Base-by-base conservation (phyloP, 2,329 filamentous ascomycete genomes). In the Aureobasidium musti region DNA sequence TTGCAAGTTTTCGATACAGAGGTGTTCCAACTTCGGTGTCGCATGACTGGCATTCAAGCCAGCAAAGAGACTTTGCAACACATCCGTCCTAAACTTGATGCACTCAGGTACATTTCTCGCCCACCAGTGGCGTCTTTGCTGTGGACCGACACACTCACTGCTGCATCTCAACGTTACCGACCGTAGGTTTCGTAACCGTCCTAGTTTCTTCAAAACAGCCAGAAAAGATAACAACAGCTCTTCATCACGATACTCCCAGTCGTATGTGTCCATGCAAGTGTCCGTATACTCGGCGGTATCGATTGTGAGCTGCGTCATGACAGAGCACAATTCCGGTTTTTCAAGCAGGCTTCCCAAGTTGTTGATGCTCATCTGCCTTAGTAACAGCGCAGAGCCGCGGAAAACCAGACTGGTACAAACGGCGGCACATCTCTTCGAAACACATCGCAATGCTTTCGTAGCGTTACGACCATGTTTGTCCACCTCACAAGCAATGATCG, bases 1-100 rank as follows among this genome's bases (percentile, higher is more conserved):
- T 49, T 74, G 73, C 28, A 75, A 26, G 28, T 75, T 72, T 26
- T 70, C 67, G 39, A 75, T 69, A 1, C 68, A 68, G 2, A 75
- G 56, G 10, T 53, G 66, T 14, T 69, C 49, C 2, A 73, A 39
- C 14, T 68, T 68, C 17, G 59, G 23, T 5, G 41, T 43, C 4
- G 41, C 33, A 28, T 52, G 21, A 26, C 13, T 35, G 30, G 37
- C 30, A 17, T 59, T 67, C 50, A 67, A 33, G 21, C 66, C 57
- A 13, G 14, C 41, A 39, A 63, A 67, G 13, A 67, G 60, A 33
- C 30, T 59, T 41, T 67, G 49, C 59, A 67, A 41, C 28, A 59
- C 41, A 41, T 63, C 39, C n/a, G 33, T 41, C 41, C 66, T 37
- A n/a, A 67, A 63, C 50, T 63, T 52, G 37, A 67, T 50, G 21